Base-by-base conservation (phyloP, 139 green algal species). In the Chlamydomonas incerta region DNA sequence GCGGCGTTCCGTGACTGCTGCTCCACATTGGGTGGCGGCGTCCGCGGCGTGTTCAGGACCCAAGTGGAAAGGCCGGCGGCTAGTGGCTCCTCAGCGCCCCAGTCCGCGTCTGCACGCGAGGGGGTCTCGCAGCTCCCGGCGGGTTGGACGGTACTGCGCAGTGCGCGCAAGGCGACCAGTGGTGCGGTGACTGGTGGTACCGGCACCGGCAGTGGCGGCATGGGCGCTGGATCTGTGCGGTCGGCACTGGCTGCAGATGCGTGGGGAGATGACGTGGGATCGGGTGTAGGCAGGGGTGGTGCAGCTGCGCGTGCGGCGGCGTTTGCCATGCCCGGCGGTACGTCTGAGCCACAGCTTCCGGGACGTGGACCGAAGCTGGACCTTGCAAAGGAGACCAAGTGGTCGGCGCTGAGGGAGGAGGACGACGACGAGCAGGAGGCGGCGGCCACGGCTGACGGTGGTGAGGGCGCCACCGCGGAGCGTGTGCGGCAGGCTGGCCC, bases 11-110 rank as follows among this genome's bases (percentile, higher is more conserved):
- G 86, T 37, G 88, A 91, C 24, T 86, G 72, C 24, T 72, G 90
- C 57, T 47, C 89, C 46, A 23, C 55, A 3, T 68, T 95, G 35
- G 92, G 81, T 3, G 92, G 92, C 50, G 92, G 92, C 46, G 87
- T 95, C 23, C 79, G 91, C 2, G 92, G 92, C 14, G 81, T 93
- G 62, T 95, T 95, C 24, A 34, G 57, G 8, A 72, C 74, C 2
- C 33, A 37, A 4, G 23, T 82, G 18, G 58, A 58, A 81, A 72
- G 85, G 14, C 31, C 47, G 20, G 74, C 41, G 35, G 52, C 50
- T 10, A 9, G 46, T 13, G 87, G 92, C 21, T 72, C 41, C 41
- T 50, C 41, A 13, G 41, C 41, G 41, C 41, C n/a, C n/a, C n/a
- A n/a, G 41, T 50, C 41, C 41, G 41, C 8, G 41, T 50, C 41